phyloP scores from a whole-genome alignment of 306 rosid species.

The Ochetophila trinervis region DNA sequence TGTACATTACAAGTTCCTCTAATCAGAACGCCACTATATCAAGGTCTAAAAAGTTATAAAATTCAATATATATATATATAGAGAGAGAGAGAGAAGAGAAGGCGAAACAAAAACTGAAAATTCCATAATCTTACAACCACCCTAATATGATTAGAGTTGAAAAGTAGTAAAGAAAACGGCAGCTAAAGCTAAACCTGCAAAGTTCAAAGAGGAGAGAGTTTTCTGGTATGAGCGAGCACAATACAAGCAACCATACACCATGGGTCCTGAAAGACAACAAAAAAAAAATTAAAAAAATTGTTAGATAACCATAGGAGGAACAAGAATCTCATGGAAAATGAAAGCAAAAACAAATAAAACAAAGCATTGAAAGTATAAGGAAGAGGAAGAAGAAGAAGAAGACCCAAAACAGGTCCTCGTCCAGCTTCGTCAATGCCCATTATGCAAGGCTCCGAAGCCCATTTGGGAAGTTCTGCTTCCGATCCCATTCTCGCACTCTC shows the following conservation, averaged over 20 bases:
- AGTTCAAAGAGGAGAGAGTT: constrained; percentile 68
- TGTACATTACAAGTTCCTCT: not conserved
- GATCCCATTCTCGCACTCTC: constrained; percentile 39
- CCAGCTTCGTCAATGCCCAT: constrained; percentile 99
- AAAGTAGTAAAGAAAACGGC: not conserved
- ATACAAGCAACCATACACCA: constrained; percentile 81
- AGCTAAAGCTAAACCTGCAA: constrained; percentile 52
- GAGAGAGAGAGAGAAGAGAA: not conserved
- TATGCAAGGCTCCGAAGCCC: constrained; percentile 73
- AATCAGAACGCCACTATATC: not conserved
- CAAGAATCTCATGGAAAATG: not conserved
- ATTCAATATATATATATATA: not conserved
- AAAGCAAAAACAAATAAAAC: not conserved
- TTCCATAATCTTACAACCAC: not conserved
- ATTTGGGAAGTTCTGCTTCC: constrained; percentile 37
- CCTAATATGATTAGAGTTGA: not conserved
- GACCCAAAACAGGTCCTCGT: constrained; percentile 93
- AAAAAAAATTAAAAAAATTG: not conserved
- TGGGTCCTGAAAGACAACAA: constrained; percentile 53
- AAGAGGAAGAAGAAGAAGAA: not conserved
- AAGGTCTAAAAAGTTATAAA: not conserved
- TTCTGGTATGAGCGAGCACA: constrained; percentile 68
- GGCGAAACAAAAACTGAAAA: not conserved
- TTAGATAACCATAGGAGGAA: not conserved
- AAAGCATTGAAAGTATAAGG: not conserved